Conservation (phyloP, 768 basidiomycete genomes). For the Gloeopeniophorella convolvens region DNA sequence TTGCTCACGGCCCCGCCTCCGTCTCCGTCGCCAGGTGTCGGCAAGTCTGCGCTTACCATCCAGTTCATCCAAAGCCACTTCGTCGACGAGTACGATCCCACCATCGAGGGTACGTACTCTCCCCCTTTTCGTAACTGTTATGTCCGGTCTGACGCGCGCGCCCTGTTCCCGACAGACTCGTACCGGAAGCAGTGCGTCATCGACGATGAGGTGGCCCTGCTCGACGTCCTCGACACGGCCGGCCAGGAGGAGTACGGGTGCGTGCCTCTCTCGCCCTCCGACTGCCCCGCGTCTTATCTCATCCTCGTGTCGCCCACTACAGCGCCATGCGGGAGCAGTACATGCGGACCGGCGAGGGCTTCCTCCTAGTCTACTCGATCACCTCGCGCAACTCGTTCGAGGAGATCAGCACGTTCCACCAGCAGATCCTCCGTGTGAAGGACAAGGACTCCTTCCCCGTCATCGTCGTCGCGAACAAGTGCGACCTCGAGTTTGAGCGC, state of each 20-base stretch:
- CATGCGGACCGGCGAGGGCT: conserved; percentile 98
- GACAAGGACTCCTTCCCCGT: conserved; percentile 95
- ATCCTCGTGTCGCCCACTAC: conserved; percentile 2
- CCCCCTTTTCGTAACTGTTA: background rate
- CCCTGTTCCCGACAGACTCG: conserved; percentile 53
- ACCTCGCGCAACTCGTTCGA: conserved; percentile 98
- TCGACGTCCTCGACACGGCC: conserved; percentile 95
- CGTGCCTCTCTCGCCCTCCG: conserved; percentile 30
- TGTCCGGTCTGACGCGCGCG: background rate
- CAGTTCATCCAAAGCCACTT: conserved; percentile 97
- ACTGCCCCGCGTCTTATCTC: no score
- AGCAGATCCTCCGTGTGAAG: conserved; percentile 94
- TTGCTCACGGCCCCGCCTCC: background rate
- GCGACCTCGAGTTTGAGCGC: conserved; percentile 91
- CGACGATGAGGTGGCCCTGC: conserved; percentile 96
- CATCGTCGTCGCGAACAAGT: conserved; percentile 97
- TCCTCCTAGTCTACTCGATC: conserved; percentile 96
- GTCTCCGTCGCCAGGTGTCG: conserved; percentile 40
- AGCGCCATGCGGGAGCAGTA: conserved; percentile 99
- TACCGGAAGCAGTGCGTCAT: conserved; percentile 97
- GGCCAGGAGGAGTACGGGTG: conserved; percentile 98
- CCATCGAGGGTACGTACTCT: conserved; percentile 69
- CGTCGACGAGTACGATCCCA: conserved; percentile 91
- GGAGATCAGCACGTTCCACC: conserved; percentile 93
- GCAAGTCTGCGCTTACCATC: conserved; percentile 92